Evolutionary conservation across 75 land plant genomes (phyloP).

Genomic region (Ceratopteris richardii): DNA sequence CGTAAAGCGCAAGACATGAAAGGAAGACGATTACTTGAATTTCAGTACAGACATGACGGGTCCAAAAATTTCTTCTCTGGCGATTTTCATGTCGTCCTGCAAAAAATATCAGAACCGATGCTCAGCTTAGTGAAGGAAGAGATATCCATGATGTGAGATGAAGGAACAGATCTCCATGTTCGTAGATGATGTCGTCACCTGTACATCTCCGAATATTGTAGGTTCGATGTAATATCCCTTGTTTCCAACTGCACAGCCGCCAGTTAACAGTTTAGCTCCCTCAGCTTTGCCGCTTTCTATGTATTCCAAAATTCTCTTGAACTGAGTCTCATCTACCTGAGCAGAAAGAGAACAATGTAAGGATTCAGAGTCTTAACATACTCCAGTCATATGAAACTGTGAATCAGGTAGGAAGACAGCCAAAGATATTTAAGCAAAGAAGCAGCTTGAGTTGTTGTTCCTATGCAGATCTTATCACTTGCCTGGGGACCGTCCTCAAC

Average conservation of each 20-base stretch:
- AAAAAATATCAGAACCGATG: no score
- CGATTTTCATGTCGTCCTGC: slow-evolving; percentile 74
- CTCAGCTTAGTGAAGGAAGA: neutral
- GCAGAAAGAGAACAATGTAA: neutral
- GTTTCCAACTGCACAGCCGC: slow-evolving; percentile 17
- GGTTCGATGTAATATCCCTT: slow-evolving; percentile 27
- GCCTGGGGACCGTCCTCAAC: slow-evolving; percentile 76
- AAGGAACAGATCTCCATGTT: no score
- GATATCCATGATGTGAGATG: neutral
- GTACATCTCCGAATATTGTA: slow-evolving; percentile 31
- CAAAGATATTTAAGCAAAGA: neutral
- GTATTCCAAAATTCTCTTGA: slow-evolving; percentile 17
- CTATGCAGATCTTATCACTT: no score
- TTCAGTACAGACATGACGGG: slow-evolving; percentile 67
- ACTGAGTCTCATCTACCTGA: slow-evolving; percentile 30
- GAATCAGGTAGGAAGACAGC: neutral
- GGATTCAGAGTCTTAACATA: no score
- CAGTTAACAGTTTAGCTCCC: slow-evolving; percentile 31
- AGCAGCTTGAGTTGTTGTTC: no score
- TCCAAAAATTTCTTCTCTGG: slow-evolving; percentile 74
- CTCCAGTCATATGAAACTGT: neutral
- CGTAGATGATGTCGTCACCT: slow-evolving; percentile 11
- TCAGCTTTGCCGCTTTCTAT: slow-evolving; percentile 25
- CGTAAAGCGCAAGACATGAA: no score
- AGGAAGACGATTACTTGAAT: slow-evolving; percentile 64